Evolutionary conservation across 495 filamentous ascomycete genomes (phyloP).

Genomic region (Penicillium chermesinum): DNA sequence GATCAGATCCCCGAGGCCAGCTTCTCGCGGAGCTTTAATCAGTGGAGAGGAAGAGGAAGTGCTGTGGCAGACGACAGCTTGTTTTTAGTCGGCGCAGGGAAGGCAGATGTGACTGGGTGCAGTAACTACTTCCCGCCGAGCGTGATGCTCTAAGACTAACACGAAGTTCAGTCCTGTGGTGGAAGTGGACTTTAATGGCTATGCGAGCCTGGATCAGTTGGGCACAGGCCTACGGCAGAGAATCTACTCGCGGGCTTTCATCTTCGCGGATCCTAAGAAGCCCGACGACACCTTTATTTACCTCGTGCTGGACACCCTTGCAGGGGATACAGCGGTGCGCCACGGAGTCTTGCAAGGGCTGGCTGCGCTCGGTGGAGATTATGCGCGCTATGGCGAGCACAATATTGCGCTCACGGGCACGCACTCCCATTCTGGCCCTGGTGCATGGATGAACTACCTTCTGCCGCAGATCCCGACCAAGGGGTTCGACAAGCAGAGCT

Average conservation of each 20-base stretch:
- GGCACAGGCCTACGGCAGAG: constrained; percentile 86
- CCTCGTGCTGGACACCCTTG: constrained; percentile 79
- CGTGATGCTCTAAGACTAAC: background rate
- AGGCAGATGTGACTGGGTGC: constrained; percentile 91
- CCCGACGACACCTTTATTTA: constrained; percentile 78
- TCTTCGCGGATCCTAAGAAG: constrained; percentile 64
- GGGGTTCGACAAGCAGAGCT: constrained; percentile 86
- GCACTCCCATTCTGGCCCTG: constrained; percentile 89
- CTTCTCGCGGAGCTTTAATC: constrained; percentile 17
- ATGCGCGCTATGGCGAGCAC: constrained; percentile 68
- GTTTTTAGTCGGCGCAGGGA: constrained; percentile 87
- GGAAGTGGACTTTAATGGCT: constrained; percentile 88
- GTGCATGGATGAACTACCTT: constrained; percentile 93
- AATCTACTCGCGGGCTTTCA: constrained; percentile 86
- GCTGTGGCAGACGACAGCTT: constrained; percentile 34
- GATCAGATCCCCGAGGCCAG: constrained; percentile 9
- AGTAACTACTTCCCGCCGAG: background rate
- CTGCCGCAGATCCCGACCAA: constrained; percentile 88
- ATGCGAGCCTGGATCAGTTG: constrained; percentile 80
- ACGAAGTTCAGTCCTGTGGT: constrained; percentile 61
- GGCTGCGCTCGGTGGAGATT: constrained; percentile 58
- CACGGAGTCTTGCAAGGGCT: constrained; percentile 79
- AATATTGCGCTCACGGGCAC: constrained; percentile 92
- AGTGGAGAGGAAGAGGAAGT: constrained; percentile 21
- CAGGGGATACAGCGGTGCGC: constrained; percentile 85